Base-by-base conservation (phyloP, 768 basidiomycete species). In the Mycena albidolilacea region DNA sequence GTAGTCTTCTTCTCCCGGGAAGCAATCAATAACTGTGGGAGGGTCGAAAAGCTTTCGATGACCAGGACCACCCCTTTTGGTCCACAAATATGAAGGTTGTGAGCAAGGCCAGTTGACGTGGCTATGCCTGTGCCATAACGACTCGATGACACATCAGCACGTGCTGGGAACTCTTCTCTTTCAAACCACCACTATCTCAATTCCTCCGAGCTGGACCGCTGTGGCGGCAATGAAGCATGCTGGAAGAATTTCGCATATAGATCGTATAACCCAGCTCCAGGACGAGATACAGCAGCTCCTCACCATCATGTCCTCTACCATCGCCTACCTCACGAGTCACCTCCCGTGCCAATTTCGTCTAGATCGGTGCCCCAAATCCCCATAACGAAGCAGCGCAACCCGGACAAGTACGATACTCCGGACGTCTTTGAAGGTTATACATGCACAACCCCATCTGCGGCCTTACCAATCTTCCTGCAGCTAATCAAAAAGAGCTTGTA, bases 201-300 rank as follows among this genome's bases (percentile, higher is more conserved):
- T n/a, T n/a, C n/a, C n/a, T n/a, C n/a, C n/a, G n/a, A n/a, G n/a
- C n/a, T n/a, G n/a, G n/a, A n/a, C n/a, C n/a, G n/a, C n/a, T n/a
- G n/a, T n/a, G n/a, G n/a, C n/a, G n/a, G n/a, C n/a, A n/a, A n/a
- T n/a, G n/a, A n/a, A 85, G 86, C 69, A 95, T 95, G 94, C 94
- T 95, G 89, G 92, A 94, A 88, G 94, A 95, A 90, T 95, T 82
- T 90, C 94, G 81, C 91, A 95, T 87, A 97, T 97, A 96, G 96
- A 97, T 88, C 92, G 95, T 84, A 95, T 97, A 82, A 97, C 96
- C 12, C 96, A 97, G 82, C 91, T 97, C 65, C 95, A 97, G 87
- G 93, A 97, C 90, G 94, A 94, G 83, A 95, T 96, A 71, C 96
- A 97, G 83, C 72, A 96, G 93, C 90, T 97, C 79, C 89, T 97